Conservation (phyloP, 768 basidiomycete species). For the Antrodiella citrinella region DNA sequence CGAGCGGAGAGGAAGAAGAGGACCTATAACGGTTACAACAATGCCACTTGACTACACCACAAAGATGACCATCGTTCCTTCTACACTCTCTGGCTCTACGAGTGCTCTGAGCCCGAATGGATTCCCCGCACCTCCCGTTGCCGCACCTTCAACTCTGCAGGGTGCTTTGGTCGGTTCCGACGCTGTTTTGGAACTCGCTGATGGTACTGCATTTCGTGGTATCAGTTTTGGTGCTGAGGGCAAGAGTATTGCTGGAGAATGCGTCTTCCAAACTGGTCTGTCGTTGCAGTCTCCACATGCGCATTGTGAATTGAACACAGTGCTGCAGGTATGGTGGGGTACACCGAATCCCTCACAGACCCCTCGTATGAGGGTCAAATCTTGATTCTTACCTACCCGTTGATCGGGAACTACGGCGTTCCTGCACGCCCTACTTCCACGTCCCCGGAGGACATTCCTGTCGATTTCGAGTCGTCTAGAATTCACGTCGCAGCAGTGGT, state of each 20-base stretch:
- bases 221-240: conserved; percentile 89
- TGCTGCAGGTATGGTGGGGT: conserved; percentile 91
- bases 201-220: conserved; percentile 83
- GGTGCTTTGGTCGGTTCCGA: conserved; percentile 28
- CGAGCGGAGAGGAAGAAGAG: conserved; percentile 28
- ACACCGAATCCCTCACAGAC: conserved; percentile 96
- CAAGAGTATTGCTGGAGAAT: conserved; percentile 93
- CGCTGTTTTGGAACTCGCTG: conserved; percentile 80
- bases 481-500: conserved; percentile 91
- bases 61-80: conserved; percentile 23
- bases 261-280: conserved; percentile 98
- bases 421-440: conserved; percentile 53
- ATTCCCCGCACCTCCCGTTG: conserved; percentile 26
- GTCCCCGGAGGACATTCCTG: conserved; percentile 45
- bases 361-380: conserved; percentile 99
- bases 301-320: not conserved
- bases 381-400: conserved; percentile 92
- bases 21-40: conserved; percentile 13
- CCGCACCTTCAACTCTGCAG: conserved; percentile 21
- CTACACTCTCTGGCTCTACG: conserved; percentile 36
- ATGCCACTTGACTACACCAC: conserved; percentile 7
- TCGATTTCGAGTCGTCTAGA: conserved; percentile 87
- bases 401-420: conserved; percentile 97
- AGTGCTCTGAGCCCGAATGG: conserved; percentile 30
- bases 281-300: conserved; percentile 2